A percentile compares a stretch with the other conserved stretches of the same genome.
These are phyloP conservation scores for Calocybe indica DNA, from an alignment of 768 basidiomycete genomes.

Conservation along the genomic window DNA sequence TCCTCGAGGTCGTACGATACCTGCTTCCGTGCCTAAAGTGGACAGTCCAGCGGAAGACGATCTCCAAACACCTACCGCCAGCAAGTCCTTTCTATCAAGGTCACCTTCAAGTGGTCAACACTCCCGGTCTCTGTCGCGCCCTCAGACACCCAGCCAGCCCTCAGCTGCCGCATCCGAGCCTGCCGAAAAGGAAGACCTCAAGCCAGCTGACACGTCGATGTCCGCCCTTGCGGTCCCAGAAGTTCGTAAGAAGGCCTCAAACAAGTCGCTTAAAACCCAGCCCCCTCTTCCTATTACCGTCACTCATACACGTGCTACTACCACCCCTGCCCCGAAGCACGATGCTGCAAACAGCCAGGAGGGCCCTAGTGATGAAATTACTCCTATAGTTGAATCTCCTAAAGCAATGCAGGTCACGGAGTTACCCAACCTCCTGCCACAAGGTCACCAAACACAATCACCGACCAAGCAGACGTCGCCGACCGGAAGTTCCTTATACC, in stretches of 20 bases:
- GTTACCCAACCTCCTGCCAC: slow-evolving; percentile 9
- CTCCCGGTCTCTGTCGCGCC: background rate
- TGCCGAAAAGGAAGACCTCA: slow-evolving; percentile 6
- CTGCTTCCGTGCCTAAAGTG: slow-evolving; percentile 8
- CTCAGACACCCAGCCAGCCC: slow-evolving; percentile 5
- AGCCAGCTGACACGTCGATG: slow-evolving; percentile 3
- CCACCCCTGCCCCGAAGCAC: slow-evolving; percentile 14
- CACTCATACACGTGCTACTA: slow-evolving; percentile 21
- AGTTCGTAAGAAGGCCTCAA: slow-evolving; percentile 28
- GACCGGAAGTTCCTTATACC: slow-evolving; percentile 12
- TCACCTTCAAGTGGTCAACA: background rate
- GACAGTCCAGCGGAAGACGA: slow-evolving; percentile 11
- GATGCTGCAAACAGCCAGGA: slow-evolving; percentile 13
- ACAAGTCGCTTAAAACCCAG: slow-evolving; percentile 24
- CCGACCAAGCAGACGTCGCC: slow-evolving; percentile 10
- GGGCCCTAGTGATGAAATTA: slow-evolving; percentile 11
- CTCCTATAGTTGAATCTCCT: slow-evolving; percentile 41
- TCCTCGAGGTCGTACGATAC: slow-evolving; percentile 16
- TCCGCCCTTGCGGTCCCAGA: slow-evolving; percentile 19
- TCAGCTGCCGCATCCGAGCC: background rate
- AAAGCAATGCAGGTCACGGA: slow-evolving; percentile 29
- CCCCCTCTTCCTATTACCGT: slow-evolving; percentile 17
- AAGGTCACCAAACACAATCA: slow-evolving; percentile 6
- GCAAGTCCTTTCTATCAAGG: slow-evolving; percentile 8
- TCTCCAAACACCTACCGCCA: slow-evolving; percentile 14